Conservation (phyloP, 192 early-diverging fungal species). For the Mortierella claussenii region DNA sequence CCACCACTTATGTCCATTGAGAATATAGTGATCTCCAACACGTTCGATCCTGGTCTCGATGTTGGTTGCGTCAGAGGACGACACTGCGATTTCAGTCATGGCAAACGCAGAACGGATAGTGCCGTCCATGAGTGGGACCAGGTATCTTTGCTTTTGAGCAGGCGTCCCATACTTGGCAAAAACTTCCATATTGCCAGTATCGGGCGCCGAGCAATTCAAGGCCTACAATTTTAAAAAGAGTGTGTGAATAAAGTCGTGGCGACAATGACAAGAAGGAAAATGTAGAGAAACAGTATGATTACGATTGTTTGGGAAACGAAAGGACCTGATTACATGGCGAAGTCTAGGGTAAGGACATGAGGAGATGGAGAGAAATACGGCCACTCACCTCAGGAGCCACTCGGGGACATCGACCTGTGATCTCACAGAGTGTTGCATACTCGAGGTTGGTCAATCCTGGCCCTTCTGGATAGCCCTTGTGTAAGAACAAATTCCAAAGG, state of each 20-base stretch:
- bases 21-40: slow-evolving; percentile 69
- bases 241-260: too few relatives aligned
- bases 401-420: slow-evolving; percentile 83
- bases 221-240: slow-evolving; percentile 58
- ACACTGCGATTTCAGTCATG: slow-evolving; percentile 96
- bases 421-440: slow-evolving; percentile 91
- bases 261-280: too few relatives aligned
- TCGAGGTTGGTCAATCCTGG: slow-evolving; percentile 94
- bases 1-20: slow-evolving; percentile 97
- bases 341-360: too few relatives aligned
- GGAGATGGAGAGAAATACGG: background rate
- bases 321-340: too few relatives aligned
- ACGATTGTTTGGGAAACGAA: too few relatives aligned
- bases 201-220: slow-evolving; percentile 92
- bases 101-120: slow-evolving; percentile 97
- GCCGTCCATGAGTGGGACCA: slow-evolving; percentile 87
- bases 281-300: too few relatives aligned
- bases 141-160: slow-evolving; percentile 84
- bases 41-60: slow-evolving; percentile 86
- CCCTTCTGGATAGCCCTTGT: slow-evolving; percentile 81
- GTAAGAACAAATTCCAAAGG: slow-evolving; percentile 96
- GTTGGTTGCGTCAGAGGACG: slow-evolving; percentile 98
- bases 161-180: slow-evolving; percentile 93
- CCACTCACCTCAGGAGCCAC: slow-evolving; percentile 89
- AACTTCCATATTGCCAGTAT: slow-evolving; percentile 99